Base-by-base conservation (phyloP, 1,284 basidiomycete species). In the Melampsora americana region DNA sequence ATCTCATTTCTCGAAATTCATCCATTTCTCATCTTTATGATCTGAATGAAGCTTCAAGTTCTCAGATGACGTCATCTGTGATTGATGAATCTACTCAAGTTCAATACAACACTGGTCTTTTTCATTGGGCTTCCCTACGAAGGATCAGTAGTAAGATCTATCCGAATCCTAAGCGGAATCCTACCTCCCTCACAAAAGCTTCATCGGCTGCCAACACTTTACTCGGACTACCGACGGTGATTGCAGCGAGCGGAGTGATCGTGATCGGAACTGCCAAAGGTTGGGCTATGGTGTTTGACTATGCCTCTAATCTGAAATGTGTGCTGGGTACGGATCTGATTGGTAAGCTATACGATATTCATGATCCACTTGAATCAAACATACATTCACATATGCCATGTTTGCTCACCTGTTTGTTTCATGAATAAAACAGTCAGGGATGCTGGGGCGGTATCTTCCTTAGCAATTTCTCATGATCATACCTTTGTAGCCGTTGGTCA, bases 401-500 rank as follows among this genome's bases (percentile, higher is more conserved):
- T 42, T 42, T 56, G 3, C 28, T 28, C 4, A 23, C 53, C 53
- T 28, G 6, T 66, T 72, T 9, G n/a, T 65, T 35, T 59, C 53
- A 26, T 35, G 48, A 23, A n/a, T 61, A n/a, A 56, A 46, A 60
- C 62, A 90, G 89, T 85, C 64, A 87, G 85, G 80, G 83, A 85
- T 12, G 85, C 89, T 20, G 93, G 93, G 18, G 83, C 91, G n/a
- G 92, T 96, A 20, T 96, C 93, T 6, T 90, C 94, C 0, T 84
- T 99, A 5, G 90, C 93, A 1, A 85, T 99, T 67, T 97, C 95
- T 3, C 89, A 92, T 79, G 96, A 99, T 81, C 92, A 94, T 80
- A 95, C 95, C 0, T 98, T 89, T 82, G 85, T 98, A 66, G 95
- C 91, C 0, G 90, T 91, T 0, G 96, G 96, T 0, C 93, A 98